Evolutionary conservation across 1,284 basidiomycete species (phyloP).

Genomic region (Coniophora puteana): DNA sequence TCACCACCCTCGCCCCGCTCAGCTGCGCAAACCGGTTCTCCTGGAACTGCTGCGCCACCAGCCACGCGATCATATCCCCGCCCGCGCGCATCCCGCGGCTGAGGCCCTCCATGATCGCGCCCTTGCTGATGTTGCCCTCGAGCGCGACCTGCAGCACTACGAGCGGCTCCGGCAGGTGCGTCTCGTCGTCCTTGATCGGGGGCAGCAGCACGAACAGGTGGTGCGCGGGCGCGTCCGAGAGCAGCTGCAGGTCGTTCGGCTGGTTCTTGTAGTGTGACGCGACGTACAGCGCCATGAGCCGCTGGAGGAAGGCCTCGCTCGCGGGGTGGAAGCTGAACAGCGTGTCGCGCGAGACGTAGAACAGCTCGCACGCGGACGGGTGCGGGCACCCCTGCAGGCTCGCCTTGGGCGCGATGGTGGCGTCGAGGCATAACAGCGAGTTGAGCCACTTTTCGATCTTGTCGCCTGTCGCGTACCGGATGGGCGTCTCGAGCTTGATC

Average conservation of each 20-base stretch:
- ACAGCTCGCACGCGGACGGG: constrained; percentile 91
- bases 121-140: constrained; percentile 90
- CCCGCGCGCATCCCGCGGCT: constrained; percentile 78
- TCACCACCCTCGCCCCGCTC: constrained; percentile 88
- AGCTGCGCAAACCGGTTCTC: constrained; percentile 92
- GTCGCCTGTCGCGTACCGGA: constrained; percentile 89
- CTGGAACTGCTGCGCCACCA: constrained; percentile 95
- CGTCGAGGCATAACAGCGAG: constrained; percentile 88
- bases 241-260: constrained; percentile 95
- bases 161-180: constrained; percentile 86
- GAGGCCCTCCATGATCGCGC: constrained; percentile 84
- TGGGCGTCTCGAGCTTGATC: constrained; percentile 93
- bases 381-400: constrained; percentile 84
- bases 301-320: constrained; percentile 94
- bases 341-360: constrained; percentile 95
- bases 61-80: constrained; percentile 98
- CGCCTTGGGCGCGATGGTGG: constrained; percentile 66
- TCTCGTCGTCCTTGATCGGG: constrained; percentile 85
- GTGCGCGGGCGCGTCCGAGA: constrained; percentile 96
- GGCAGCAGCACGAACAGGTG: constrained; percentile 95
- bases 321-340: constrained; percentile 97
- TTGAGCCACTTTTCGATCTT: constrained; percentile 96
- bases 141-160: constrained; percentile 95
- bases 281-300: constrained; percentile 98
- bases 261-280: constrained; percentile 99